These are phyloP conservation scores for Fusarium bulbicola DNA, from an alignment of 2,329 filamentous ascomycete genomes.

Conservation along the genomic window DNA sequence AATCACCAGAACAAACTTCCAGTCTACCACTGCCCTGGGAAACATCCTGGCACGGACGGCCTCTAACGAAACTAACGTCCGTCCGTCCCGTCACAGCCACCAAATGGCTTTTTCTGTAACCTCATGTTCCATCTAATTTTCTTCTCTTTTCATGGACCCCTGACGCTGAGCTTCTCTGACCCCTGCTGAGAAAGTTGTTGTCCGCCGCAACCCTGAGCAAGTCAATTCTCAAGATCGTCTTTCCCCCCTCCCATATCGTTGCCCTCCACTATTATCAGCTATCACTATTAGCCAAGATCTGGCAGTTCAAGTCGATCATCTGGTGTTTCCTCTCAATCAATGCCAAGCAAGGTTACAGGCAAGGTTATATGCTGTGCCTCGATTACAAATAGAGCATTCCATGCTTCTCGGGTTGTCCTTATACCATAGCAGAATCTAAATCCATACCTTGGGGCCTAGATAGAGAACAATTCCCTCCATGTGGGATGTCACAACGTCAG, in stretches of 20 bases:
- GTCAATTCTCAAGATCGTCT: conserved; percentile 27
- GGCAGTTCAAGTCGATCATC: conserved; percentile 35
- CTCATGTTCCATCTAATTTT: conserved; percentile 11
- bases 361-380: neutral
- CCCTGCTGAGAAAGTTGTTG: conserved; percentile 12
- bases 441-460: neutral
- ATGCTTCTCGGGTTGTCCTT: neutral
- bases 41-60: conserved; percentile 12
- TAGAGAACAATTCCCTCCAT: conserved; percentile 3
- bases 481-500: conserved; percentile 35
- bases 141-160: neutral
- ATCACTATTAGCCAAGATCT: conserved; percentile 22
- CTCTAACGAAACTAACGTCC: neutral
- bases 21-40: conserved; percentile 8
- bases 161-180: conserved; percentile 8
- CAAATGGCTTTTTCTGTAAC: conserved; percentile 1
- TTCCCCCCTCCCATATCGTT: conserved; percentile 15
- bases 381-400: neutral
- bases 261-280: conserved; percentile 15
- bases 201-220: conserved; percentile 16
- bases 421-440: neutral
- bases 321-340: conserved; percentile 23
- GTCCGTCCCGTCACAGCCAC: neutral
- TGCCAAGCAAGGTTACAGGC: neutral
- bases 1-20: neutral